These are phyloP conservation scores for Aureobasidium subglaciale DNA, from an alignment of 2,329 filamentous ascomycete genomes.

Conservation along the genomic window DNA sequence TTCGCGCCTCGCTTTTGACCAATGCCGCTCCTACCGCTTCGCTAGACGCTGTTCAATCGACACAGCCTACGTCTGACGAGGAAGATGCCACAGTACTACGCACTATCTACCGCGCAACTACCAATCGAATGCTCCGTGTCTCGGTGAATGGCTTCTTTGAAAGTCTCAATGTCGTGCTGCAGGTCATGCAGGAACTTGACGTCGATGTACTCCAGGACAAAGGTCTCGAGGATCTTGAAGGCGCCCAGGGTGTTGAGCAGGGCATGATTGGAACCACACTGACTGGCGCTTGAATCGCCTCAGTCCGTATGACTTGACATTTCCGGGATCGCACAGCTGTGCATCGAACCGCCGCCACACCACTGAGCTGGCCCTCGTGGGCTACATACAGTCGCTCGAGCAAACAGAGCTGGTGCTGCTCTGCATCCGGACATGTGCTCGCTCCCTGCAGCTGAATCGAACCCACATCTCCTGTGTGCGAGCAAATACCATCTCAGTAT, in stretches of 20 bases:
- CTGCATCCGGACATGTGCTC: too few relatives aligned
- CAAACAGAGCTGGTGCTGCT: too few relatives aligned
- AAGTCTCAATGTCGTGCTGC: constrained; percentile 72
- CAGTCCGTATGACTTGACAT: neutral
- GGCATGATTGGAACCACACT: constrained; percentile 28
- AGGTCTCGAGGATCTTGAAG: constrained; percentile 34
- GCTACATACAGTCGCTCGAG: too few relatives aligned
- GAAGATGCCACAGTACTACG: constrained; percentile 51
- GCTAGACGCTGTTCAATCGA: constrained; percentile 12
- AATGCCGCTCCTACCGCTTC: constrained; percentile 17
- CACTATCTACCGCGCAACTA: constrained; percentile 77
- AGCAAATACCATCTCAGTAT: too few relatives aligned
- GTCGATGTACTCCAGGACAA: constrained; percentile 62
- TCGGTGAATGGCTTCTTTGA: constrained; percentile 97
- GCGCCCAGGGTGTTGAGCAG: constrained; percentile 33
- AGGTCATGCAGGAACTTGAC: constrained; percentile 87
- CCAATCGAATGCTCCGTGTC: constrained; percentile 92
- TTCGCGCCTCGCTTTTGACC: constrained; percentile 20
- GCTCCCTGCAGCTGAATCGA: too few relatives aligned
- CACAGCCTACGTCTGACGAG: constrained; percentile 10
- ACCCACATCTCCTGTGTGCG: too few relatives aligned
- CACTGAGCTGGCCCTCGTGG: too few relatives aligned
- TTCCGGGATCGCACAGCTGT: too few relatives aligned
- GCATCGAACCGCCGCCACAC: too few relatives aligned
- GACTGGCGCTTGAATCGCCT: constrained; percentile 16